Conservation (phyloP, 305 asterid species). For the Vinca major region DNA sequence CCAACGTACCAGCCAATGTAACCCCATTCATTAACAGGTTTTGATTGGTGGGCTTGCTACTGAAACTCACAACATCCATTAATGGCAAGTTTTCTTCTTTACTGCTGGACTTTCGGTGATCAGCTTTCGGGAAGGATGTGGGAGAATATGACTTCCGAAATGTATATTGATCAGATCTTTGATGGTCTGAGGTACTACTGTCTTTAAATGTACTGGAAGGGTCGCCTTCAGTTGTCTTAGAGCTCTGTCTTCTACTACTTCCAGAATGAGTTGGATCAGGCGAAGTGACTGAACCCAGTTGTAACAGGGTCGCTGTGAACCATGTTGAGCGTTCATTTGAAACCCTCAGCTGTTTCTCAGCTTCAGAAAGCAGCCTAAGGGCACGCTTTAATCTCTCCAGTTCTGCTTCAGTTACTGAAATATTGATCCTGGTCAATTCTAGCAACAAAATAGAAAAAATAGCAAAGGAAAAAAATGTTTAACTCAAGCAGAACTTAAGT, state of each 20-base stretch:
- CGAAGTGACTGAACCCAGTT: constrained; percentile 62
- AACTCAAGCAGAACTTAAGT: background rate
- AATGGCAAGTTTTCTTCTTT: constrained; percentile 24
- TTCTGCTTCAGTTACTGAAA: constrained; percentile 66
- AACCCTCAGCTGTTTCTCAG: constrained; percentile 77
- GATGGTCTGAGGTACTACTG: constrained; percentile 29
- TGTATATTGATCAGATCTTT: constrained; percentile 28
- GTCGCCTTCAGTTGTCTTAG: constrained; percentile 55
- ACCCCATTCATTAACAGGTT: constrained; percentile 19
- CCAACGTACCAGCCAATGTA: constrained; percentile 17
- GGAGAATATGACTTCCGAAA: constrained; percentile 36
- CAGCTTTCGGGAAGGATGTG: constrained; percentile 24
- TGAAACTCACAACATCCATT: constrained; percentile 15
- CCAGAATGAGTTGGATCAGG: constrained; percentile 62
- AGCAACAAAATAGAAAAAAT: background rate
- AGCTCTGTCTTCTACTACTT: constrained; percentile 56
- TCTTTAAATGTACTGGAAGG: constrained; percentile 37
- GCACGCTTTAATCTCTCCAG: constrained; percentile 69
- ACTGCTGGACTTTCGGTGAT: constrained; percentile 31
- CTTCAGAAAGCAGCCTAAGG: constrained; percentile 66
- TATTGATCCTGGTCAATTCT: background rate
- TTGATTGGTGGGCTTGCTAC: constrained; percentile 5
- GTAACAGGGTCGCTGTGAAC: constrained; percentile 86
- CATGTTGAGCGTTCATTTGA: constrained; percentile 83
- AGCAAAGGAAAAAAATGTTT: background rate